Evolutionary conservation across 2,329 filamentous ascomycete species (phyloP), one percentile per base, ranked within the genome.

Genomic region (Colletotrichum plurivorum): DNA sequence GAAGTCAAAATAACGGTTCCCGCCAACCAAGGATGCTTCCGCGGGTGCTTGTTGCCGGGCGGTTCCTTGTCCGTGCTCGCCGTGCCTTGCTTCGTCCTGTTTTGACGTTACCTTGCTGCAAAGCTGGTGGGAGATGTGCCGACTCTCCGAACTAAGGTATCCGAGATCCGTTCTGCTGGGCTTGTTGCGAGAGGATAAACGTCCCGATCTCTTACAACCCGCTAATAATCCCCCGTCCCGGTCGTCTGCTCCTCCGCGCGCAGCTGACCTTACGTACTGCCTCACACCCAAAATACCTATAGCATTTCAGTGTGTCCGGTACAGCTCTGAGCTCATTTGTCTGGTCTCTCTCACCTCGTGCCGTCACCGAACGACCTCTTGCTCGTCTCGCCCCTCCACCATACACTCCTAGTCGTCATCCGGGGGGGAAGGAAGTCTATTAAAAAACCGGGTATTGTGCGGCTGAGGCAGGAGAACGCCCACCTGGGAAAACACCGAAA

Each of bases 141-240:
- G 66, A 52, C 49, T 52, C 62, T 45, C 66, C 66, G 66, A 60
- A 51, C 66, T 60, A 43, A 65, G 61, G 36, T 52, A 57, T 46
- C 27, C 53, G 61, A 49, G 25, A 55, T 61, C 66, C 62, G 55
- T 51, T 43, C 20, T 45, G 43, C 51, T 51, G 62, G 39, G 43
- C 62, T 56, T 56, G 66, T 41, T 52, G 55, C 36, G 36, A 60
- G 45, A 55, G 48, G 43, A 69, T 36, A 51, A 58, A 49, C 49
- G 45, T 22, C 43, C 54, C 61, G 54, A 65, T 69, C 45, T 36
- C 31, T 36, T 10, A 36, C 8, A 31, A 10, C 31, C 31, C 31
- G 31, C 31, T 36, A 36, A 36, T 36, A 36, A 57, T 58, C 49
- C 51, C 22, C 49, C 20, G 18, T 27, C n/a, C 6, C 27, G n/a